Base-by-base conservation (phyloP, 2,329 filamentous ascomycete species). In the Penicillium sp. region DNA sequence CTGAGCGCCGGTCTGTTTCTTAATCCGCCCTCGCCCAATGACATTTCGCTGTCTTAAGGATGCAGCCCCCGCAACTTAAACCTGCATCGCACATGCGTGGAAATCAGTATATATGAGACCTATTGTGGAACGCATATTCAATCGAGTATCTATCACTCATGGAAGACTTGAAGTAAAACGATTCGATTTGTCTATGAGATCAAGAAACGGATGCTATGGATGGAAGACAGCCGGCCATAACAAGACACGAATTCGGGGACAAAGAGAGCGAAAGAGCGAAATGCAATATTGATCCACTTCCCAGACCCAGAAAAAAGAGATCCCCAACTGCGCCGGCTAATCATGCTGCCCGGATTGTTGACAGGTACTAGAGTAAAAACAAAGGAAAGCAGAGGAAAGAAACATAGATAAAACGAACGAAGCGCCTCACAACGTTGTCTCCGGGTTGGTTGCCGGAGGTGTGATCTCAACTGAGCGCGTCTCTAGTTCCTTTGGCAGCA, bases 381-480 rank as follows among this genome's bases (percentile, higher is more conserved):
- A 30, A 29, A 30, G 11, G 16, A 25, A 27, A 18, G 21, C 42
- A 41, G 15, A 46, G 14, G 10, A 33, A 17, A 37, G 40, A 27
- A 35, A 23, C 7, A 11, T 20, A 31, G 30, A 32, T 16, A 23
- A 31, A 19, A 21, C 18, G 15, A 37, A 13, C 30, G 18, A n/a
- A 41, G n/a, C 11, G 6, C 7, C 18, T 56, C 47, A 63, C 20
- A 55, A 59, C 16, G 60, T 56, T 9, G 61, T 42, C 42, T 62
- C 54, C 1, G 58, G 18, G 35, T 63, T 50, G n/a, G 41, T 30
- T 6, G 45, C 43, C 13, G 56, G 33, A 23, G 39, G 41, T 4
- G 55, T 55, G 17, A 67, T 58, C 37, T 67, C 64, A 11, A 65
- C 57, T 4, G 64, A 66, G 10, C 60, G 59, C 14, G 59, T 55